These are phyloP conservation scores for Aspergillus awamori DNA, from an alignment of 2,329 filamentous ascomycete species.

Conservation along the genomic window DNA sequence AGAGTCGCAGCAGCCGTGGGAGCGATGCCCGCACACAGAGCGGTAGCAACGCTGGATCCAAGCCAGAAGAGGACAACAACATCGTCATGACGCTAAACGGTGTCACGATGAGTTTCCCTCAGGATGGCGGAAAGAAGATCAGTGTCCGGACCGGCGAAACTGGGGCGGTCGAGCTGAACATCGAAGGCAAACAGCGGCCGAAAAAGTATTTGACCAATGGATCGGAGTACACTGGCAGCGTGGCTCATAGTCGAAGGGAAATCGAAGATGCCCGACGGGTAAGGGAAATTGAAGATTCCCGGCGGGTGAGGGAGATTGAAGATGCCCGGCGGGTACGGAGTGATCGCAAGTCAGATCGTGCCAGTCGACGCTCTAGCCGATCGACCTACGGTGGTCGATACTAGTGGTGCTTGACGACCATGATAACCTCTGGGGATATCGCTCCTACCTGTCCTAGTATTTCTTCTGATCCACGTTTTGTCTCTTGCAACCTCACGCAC, in stretches of 20 bases:
- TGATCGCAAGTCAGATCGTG: conserved; percentile 41
- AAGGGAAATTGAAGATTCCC: conserved; percentile 33
- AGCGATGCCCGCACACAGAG: conserved; percentile 40
- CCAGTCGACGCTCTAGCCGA: conserved; percentile 41
- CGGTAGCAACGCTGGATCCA: conserved; percentile 37
- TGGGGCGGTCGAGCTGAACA: conserved; percentile 43
- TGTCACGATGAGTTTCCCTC: conserved; percentile 43
- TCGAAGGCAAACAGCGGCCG: conserved; percentile 38
- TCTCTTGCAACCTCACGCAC: background rate
- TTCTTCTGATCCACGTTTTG: background rate
- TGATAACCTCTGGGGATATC: background rate
- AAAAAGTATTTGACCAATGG: conserved; percentile 41
- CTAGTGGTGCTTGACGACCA: conserved; percentile 8
- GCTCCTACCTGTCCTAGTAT: conserved; percentile 1
- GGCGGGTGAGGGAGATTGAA: conserved; percentile 36
- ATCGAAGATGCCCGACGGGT: conserved; percentile 37
- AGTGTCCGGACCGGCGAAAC: conserved; percentile 43
- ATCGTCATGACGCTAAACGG: conserved; percentile 46
- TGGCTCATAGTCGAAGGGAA: conserved; percentile 27
- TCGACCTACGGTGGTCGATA: conserved; percentile 39
- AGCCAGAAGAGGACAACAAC: conserved; percentile 40
- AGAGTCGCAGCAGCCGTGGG: conserved; percentile 46
- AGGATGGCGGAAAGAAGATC: conserved; percentile 43
- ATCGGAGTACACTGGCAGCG: conserved; percentile 39
- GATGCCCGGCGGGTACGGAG: conserved; percentile 37